Evolutionary conservation across 75 land plant species (phyloP).

Genomic region (Picea glauca): DNA sequence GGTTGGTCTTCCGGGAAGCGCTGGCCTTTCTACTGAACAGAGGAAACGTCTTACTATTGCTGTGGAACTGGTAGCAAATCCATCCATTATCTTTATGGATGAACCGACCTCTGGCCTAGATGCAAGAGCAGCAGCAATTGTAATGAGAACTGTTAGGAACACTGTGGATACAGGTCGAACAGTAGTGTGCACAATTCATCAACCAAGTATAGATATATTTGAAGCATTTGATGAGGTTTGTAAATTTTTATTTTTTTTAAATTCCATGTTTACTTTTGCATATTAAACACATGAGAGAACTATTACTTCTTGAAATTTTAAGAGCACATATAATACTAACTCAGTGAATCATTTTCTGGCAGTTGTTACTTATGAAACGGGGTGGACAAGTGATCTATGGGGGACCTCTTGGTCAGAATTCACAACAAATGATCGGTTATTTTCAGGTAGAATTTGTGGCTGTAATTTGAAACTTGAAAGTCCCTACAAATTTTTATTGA

Average conservation of each 20-base stretch:
- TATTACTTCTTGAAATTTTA: too few species aligned
- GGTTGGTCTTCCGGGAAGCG: slow-evolving; percentile 57
- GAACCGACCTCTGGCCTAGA: slow-evolving; percentile 29
- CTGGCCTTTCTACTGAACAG: slow-evolving; percentile 63
- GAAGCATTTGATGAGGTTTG: slow-evolving; percentile 20
- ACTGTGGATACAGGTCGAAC: slow-evolving; percentile 18
- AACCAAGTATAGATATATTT: slow-evolving; percentile 9
- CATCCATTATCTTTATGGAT: slow-evolving; percentile 73
- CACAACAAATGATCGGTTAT: slow-evolving; percentile 19
- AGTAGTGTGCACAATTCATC: not conserved
- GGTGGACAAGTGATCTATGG: slow-evolving; percentile 28
- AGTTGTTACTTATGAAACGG: slow-evolving; percentile 29
- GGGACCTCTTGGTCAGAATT: slow-evolving; percentile 23
- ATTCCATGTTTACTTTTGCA: too few species aligned
- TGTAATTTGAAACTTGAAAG: too few species aligned
- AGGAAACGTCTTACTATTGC: slow-evolving; percentile 64
- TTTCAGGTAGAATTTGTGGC: slow-evolving; percentile 16
- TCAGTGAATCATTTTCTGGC: not conserved
- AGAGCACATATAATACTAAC: too few species aligned
- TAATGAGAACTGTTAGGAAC: slow-evolving; percentile 3
- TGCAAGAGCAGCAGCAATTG: not conserved
- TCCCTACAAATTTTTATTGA: too few species aligned
- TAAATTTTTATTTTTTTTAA: not conserved
- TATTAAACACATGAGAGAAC: too few species aligned
- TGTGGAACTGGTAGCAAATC: slow-evolving; percentile 82